Base-by-base conservation (phyloP, 2,329 filamentous ascomycete species). In the Lachnellula suecica region DNA sequence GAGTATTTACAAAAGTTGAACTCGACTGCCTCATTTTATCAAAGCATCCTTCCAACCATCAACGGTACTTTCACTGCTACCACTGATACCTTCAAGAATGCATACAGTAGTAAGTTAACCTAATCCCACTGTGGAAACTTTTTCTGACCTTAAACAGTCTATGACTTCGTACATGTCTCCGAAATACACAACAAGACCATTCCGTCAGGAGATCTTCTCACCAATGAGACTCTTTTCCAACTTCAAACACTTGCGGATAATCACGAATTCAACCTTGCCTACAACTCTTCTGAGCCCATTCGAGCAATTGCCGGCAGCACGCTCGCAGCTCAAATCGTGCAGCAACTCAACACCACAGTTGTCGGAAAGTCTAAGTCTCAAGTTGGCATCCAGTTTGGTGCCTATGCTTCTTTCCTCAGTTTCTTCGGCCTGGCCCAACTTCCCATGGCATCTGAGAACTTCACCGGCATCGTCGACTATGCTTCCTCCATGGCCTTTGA, bases 181-280 rank as follows among this genome's bases (percentile, higher is more conserved):
- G 70, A 70, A 44, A 82, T 85, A 61, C 81, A 85, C 72, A 85
- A 85, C 69, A 59, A 70, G 50, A 75, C 74, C 51, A 87, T 90
- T 63, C 76, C 81, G 23, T 78, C 79, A 3, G 66, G 72, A 22
- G 67, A 81, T 47, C 75, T 89, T 42, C 78, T 92, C 55, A 86
- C 83, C 43, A 62, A 74, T 34, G 72, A 76, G 2, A 79, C 79
- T 23, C 74, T 90, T 50, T 67, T 74, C 61, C 82, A 88, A 66
- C 80, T 94, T 51, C 79, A 81, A 61, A 79, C 80, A n/a, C 82
- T 94, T 27, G 91, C 92, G 61, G 84, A 92, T 67, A 74, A 76
- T 53, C 89, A 94, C 70, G 88, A 97, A 70, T 96, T 82, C 76
- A 87, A 85, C 64, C 83, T 94, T 13, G 89, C 89, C 48, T 95